Evolutionary conservation across 768 basidiomycete species (phyloP), one percentile per base, ranked within the genome.

Genomic region (Floccularia luteovirens): DNA sequence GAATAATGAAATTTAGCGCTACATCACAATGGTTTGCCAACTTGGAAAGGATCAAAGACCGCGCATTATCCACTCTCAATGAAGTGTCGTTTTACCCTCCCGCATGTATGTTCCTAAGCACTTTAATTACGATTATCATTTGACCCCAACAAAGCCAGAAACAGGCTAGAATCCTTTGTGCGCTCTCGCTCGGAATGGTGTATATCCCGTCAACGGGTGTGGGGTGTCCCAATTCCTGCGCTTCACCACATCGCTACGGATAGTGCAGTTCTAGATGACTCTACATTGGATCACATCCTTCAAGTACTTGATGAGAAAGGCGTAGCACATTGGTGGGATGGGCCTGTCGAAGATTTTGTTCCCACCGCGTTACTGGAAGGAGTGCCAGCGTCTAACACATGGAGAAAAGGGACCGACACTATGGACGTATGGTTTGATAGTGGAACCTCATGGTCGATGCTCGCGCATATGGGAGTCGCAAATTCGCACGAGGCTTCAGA

Each of bases 381-480:
- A 5, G 57, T 48, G 30, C 51, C 58, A 2, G 52, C 58, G 1
- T 66, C 65, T 1, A 61, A 69, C 39, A 60, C 59, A 1, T 92
- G 83, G 78, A 60, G 65, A 34, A 92, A 90, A 56, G 85, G 92
- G 6, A 81, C 76, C 2, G 94, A 99, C 56, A 99, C 94, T 2
- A 91, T 98, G 82, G 94, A 99, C 57, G 94, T 99, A 12, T 99
- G 94, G 94, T 98, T 97, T 49, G 94, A 99, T 61, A 93, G 90
- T 50, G 94, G 94, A 3, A 81, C 87, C 2, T 88, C 92, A 3
- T 99, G 94, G 94, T 81, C 89, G 1, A 73, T 89, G 67, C 62
- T 94, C 13, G 47, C 51, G 4, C 62, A 63, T 25, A 62, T 67
- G 36, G 67, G 58, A 14, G 59, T 63, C 13, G 44, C 38, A 31